Evolutionary conservation across 139 green algal genomes (phyloP).

Genomic region (Zygnema circumcarinatum): DNA sequence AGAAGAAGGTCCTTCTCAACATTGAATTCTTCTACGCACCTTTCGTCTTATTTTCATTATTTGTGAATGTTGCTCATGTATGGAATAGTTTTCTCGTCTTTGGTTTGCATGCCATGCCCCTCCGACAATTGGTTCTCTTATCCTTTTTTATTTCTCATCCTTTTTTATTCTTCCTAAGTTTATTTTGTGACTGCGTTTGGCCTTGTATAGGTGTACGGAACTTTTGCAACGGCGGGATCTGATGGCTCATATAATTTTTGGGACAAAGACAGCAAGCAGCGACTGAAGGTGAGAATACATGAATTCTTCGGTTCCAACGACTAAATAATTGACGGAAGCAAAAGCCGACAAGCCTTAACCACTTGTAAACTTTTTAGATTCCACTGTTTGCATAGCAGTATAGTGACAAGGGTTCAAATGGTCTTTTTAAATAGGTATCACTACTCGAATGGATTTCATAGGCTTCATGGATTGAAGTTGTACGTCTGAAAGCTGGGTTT

Average conservation of each 20-base stretch:
- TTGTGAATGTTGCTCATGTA: no score
- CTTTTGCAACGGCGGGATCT: conserved; percentile 89
- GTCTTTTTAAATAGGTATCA: no score
- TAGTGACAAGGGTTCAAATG: not conserved
- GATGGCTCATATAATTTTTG: conserved; percentile 98
- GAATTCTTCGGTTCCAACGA: no score
- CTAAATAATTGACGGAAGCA: not conserved
- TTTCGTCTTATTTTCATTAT: no score
- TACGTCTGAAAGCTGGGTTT: no score
- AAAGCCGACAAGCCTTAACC: not conserved
- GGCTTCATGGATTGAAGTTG: no score
- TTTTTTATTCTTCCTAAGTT: not conserved
- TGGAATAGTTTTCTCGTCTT: no score
- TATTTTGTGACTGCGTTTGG: not conserved
- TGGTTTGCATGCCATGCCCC: not conserved
- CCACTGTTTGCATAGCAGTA: not conserved
- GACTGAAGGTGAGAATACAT: conserved; percentile 81
- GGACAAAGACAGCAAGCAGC: conserved; percentile 98
- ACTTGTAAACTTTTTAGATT: not conserved
- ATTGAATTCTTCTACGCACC: no score
- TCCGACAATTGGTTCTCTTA: not conserved
- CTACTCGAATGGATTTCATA: no score
- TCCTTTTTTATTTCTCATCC: not conserved
- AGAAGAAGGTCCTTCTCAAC: not conserved
- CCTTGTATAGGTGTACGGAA: conserved; percentile 70